These are phyloP conservation scores for Coemansia sp. DNA, from an alignment of 192 early-diverging fungal species.

Conservation along the genomic window DNA sequence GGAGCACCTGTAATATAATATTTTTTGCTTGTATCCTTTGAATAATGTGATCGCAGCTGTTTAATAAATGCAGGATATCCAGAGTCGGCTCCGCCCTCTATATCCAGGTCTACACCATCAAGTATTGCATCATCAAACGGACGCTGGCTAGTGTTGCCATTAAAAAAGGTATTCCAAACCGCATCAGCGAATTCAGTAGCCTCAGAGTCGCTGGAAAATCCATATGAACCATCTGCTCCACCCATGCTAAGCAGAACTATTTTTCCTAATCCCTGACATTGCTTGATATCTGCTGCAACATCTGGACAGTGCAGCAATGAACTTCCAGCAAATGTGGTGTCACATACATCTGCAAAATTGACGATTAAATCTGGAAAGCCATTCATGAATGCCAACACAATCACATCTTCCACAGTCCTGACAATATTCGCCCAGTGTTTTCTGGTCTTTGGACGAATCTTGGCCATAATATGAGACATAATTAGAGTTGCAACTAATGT, in stretches of 20 bases:
- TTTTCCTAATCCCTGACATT: slow-evolving; percentile 67
- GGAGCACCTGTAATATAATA: slow-evolving; percentile 58
- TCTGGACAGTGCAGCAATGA: slow-evolving; percentile 58
- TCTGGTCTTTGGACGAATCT: neutral
- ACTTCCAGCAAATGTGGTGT: slow-evolving; percentile 19
- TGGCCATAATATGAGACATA: slow-evolving; percentile 2
- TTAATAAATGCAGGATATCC: slow-evolving; percentile 55
- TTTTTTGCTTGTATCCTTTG: slow-evolving; percentile 11
- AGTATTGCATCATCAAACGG: slow-evolving; percentile 63
- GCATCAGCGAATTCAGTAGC: slow-evolving; percentile 57
- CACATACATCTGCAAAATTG: neutral
- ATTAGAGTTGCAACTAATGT: neutral
- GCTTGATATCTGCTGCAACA: slow-evolving; percentile 63
- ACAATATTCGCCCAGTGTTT: neutral
- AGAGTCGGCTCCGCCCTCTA: slow-evolving; percentile 55
- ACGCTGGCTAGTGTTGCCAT: slow-evolving; percentile 56
- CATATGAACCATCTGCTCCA: slow-evolving; percentile 62
- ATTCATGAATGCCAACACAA: neutral
- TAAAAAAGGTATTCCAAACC: slow-evolving; percentile 63
- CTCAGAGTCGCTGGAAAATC: slow-evolving; percentile 32
- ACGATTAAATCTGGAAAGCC: neutral
- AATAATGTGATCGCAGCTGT: slow-evolving; percentile 54
- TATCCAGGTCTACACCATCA: slow-evolving; percentile 64
- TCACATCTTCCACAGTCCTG: neutral
- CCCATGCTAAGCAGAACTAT: slow-evolving; percentile 64